phyloP scores from a whole-genome alignment of 345 rosid genomes.

The Euphorbia tirucalli region DNA sequence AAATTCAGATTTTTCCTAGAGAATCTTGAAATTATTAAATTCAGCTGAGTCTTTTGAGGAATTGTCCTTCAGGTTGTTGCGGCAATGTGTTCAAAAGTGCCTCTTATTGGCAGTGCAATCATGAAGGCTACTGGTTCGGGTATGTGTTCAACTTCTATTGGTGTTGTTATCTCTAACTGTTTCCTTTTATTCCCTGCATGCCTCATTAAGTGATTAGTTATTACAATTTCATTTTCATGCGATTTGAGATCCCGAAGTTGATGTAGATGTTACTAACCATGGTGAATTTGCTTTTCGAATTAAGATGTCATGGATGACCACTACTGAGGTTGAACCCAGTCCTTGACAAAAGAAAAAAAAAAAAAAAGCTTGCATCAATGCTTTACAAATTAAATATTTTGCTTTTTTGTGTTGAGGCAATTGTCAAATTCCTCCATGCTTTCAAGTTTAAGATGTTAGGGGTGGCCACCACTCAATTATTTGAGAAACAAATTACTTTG shows the following conservation, averaged over 20 bases:
- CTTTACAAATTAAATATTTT: no score
- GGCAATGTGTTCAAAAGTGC: slow-evolving; percentile 93
- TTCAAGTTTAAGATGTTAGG: neutral
- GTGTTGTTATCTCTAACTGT: neutral
- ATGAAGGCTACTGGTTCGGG: slow-evolving; percentile 78
- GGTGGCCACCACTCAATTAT: neutral
- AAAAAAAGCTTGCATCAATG: neutral
- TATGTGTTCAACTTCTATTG: slow-evolving; percentile 29
- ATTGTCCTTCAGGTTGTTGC: slow-evolving; percentile 68
- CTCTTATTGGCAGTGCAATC: slow-evolving; percentile 76
- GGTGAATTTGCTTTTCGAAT: neutral
- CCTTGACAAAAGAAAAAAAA: neutral
- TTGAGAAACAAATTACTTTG: neutral
- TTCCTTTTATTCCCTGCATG: neutral
- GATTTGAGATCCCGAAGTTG: neutral
- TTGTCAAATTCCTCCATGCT: neutral
- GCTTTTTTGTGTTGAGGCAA: no score
- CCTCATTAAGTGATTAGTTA: neutral
- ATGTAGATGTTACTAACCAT: neutral
- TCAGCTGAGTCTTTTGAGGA: slow-evolving; percentile 16
- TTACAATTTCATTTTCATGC: neutral
- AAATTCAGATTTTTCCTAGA: neutral
- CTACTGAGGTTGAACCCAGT: neutral
- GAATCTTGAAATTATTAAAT: neutral
- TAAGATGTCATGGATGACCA: neutral